A percentile compares a stretch with the other conserved stretches of the same genome.
These are phyloP conservation scores for Sporothrix dimorphospora DNA, from an alignment of 2,329 filamentous ascomycete genomes.

Conservation along the genomic window DNA sequence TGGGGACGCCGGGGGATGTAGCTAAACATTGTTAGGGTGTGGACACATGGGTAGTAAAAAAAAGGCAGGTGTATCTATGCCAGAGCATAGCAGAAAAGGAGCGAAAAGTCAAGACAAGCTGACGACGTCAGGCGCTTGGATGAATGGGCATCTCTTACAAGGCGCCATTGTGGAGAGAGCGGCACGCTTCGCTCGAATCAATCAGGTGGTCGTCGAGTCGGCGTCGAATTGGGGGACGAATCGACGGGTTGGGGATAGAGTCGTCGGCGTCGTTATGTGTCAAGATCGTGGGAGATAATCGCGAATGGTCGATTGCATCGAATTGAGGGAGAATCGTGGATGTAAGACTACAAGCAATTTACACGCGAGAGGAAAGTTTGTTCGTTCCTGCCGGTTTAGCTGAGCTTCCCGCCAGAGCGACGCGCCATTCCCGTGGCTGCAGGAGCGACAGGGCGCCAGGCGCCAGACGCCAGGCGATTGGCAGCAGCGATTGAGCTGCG, in stretches of 20 bases:
- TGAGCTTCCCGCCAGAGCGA: conserved; percentile 18
- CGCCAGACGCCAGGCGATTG: background rate
- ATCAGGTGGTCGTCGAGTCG: conserved; percentile 2
- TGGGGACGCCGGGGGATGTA: conserved; percentile 42
- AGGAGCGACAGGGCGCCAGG: background rate
- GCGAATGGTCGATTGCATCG: background rate
- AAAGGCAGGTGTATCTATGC: background rate
- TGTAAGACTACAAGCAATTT: background rate
- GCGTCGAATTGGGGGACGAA: background rate
- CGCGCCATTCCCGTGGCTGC: conserved; percentile 1
- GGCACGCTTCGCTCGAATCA: conserved; percentile 11
- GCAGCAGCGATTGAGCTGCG: background rate
- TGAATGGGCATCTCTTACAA: conserved; percentile 28
- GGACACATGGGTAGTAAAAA: background rate
- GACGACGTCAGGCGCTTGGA: background rate
- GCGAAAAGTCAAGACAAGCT: background rate
- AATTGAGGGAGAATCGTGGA: conserved; percentile 4
- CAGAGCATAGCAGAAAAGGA: background rate
- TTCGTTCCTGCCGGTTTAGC: background rate
- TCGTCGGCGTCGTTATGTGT: background rate
- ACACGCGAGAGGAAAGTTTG: conserved; percentile 10
- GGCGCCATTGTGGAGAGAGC: conserved; percentile 31
- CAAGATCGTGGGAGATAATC: background rate
- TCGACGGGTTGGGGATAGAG: background rate
- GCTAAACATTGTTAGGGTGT: background rate